A percentile compares a stretch with the other conserved stretches of the same genome.
phyloP scores from a whole-genome alignment of 805 yeast genomes.

The Ogataea corticis region DNA sequence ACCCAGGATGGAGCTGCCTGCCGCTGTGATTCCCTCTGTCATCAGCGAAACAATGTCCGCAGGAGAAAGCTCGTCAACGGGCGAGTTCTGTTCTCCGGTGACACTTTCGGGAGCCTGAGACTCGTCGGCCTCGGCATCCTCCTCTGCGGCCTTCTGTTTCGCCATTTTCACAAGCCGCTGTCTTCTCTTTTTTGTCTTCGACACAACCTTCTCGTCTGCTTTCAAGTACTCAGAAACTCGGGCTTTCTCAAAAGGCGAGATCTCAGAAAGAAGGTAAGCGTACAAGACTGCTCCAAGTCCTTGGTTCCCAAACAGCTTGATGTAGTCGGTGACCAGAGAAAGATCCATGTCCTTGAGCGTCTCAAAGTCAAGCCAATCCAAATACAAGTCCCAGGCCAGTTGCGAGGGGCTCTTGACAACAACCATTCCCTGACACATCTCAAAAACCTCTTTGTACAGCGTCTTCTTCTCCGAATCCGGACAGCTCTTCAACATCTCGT shows the following conservation, averaged over 20 bases:
- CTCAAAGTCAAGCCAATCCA: conserved; percentile 69
- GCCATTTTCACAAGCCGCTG: conserved; percentile 12
- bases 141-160: conserved; percentile 10
- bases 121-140: conserved; percentile 23
- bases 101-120: conserved; percentile 13
- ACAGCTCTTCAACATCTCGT: conserved; percentile 51
- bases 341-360: conserved; percentile 51
- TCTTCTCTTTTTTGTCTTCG: conserved; percentile 17
- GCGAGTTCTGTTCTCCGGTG: conserved; percentile 16
- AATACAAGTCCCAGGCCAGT: conserved; percentile 69
- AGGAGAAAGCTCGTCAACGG: conserved; percentile 26
- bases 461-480: conserved; percentile 46
- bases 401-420: conserved; percentile 60
- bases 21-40: conserved; percentile 39
- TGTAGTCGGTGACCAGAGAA: conserved; percentile 47
- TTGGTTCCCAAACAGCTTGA: conserved; percentile 55
- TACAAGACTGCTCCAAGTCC: conserved; percentile 61
- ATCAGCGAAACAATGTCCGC: conserved; percentile 42
- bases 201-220: conserved; percentile 10
- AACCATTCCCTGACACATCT: conserved; percentile 71
- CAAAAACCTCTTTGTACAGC: conserved; percentile 45
- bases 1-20: conserved; percentile 52
- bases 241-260: conserved; percentile 57
- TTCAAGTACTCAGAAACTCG: conserved; percentile 27
- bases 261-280: conserved; percentile 65